phyloP scores from a whole-genome alignment of 2,329 filamentous ascomycete genomes.

The Ascomycota sp. region DNA sequence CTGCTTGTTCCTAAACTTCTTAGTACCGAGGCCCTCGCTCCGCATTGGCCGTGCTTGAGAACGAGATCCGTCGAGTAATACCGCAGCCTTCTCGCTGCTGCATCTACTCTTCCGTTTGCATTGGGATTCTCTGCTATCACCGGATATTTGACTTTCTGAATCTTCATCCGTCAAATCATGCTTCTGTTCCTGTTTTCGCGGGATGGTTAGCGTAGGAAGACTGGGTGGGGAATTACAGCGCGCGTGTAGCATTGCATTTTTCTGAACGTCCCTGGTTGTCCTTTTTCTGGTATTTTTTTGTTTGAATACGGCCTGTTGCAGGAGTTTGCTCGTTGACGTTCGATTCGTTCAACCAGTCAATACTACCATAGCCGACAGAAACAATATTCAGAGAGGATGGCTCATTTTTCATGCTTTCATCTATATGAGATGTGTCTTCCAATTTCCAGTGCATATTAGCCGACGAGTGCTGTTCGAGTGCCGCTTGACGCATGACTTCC shows the following conservation, averaged over 20 bases:
- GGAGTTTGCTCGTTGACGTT: conserved; percentile 14
- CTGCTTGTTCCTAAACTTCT: conserved; percentile 35
- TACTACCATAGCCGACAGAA: conserved; percentile 32
- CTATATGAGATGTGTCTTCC: conserved; percentile 20
- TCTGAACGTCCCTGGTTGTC: conserved; percentile 9
- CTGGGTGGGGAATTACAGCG: conserved; percentile 4
- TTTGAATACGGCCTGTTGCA: conserved; percentile 16
- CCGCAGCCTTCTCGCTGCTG: conserved; percentile 6
- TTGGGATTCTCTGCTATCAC: conserved; percentile 6
- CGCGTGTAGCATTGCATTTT: neutral
- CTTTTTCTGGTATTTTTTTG: conserved; percentile 10
- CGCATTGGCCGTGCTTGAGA: conserved; percentile 12
- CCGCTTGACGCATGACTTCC: conserved; percentile 41
- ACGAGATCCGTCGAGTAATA: conserved; percentile 10
- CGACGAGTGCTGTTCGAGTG: conserved; percentile 39
- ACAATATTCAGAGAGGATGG: conserved; percentile 32
- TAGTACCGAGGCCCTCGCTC: conserved; percentile 10
- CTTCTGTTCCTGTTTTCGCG: neutral
- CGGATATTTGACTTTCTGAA: conserved; percentile 9
- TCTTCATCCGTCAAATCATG: conserved; percentile 4
- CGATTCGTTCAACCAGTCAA: conserved; percentile 20
- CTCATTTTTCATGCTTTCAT: conserved; percentile 7
- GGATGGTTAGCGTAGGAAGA: neutral
- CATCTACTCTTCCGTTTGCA: conserved; percentile 9
- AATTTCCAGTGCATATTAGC: conserved; percentile 63